These are phyloP conservation scores for Alternaria dauci DNA, from an alignment of 2,329 filamentous ascomycete genomes.

Conservation along the genomic window DNA sequence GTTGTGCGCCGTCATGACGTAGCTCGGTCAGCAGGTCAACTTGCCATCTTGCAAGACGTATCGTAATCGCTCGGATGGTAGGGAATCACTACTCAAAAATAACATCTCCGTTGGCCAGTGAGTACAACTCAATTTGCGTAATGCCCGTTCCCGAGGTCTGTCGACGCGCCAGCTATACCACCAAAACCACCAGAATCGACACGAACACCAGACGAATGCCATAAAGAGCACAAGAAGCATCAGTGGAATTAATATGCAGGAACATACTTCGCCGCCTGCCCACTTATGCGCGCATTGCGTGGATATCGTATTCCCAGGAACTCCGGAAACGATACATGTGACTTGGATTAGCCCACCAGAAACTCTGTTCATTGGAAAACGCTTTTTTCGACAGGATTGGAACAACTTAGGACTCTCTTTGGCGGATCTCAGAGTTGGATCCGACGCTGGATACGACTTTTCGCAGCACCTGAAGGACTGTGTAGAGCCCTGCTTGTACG, in stretches of 20 bases:
- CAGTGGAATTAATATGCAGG: neutral
- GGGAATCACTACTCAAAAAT: too few species aligned
- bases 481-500: too few species aligned
- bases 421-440: rapidly evolving
- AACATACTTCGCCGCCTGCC: neutral
- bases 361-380: rapidly evolving
- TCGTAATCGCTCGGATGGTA: too few species aligned
- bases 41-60: too few species aligned
- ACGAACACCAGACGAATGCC: neutral
- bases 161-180: too few species aligned
- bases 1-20: too few species aligned
- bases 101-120: too few species aligned
- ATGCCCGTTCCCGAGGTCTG: too few species aligned
- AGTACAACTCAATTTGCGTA: too few species aligned
- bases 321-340: neutral
- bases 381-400: rapidly evolving
- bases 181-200: neutral
- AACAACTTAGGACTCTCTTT: neutral
- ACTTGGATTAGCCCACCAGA: too few species aligned
- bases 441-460: neutral
- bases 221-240: too few species aligned
- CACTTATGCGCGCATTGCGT: neutral
- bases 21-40: too few species aligned
- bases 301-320: neutral
- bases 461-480: neutral